Percentiles rank a stretch among this genome's conserved stretches.
Conservation (phyloP, 257 asterid species). For the Capsicum pubescens region DNA sequence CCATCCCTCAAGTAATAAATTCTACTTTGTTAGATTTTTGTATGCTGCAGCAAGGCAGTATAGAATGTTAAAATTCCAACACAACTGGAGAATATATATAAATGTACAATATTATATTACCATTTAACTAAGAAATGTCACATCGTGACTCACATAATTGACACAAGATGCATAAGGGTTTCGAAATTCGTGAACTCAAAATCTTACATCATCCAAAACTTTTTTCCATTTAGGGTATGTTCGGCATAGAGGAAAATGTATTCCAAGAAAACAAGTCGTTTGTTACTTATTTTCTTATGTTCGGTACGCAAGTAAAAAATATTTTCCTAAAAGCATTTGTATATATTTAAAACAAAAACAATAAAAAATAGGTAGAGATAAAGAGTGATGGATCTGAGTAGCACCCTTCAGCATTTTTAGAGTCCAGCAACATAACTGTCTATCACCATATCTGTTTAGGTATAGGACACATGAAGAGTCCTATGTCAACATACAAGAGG, state of each 20-base stretch:
- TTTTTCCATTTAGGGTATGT: neutral
- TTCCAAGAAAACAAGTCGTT: too few relatives aligned
- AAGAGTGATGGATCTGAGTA: too few relatives aligned
- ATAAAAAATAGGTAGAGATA: too few relatives aligned
- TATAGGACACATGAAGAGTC: too few relatives aligned
- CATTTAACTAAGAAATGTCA: neutral
- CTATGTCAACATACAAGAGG: neutral
- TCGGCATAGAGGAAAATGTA: too few relatives aligned
- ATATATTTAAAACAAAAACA: too few relatives aligned
- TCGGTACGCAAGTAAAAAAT: too few relatives aligned
- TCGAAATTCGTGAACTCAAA: neutral
- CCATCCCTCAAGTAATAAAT: conserved; percentile 25
- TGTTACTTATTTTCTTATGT: too few relatives aligned
- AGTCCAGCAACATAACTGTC: too few relatives aligned
- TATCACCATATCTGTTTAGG: too few relatives aligned
- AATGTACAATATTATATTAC: neutral
- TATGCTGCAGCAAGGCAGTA: neutral
- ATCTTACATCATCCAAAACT: neutral
- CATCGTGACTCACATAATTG: neutral
- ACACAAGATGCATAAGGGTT: neutral
- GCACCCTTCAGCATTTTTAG: too few relatives aligned
- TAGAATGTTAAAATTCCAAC: neutral
- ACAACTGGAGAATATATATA: neutral
- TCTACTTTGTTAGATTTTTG: neutral
- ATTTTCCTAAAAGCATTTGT: too few relatives aligned